Percentiles rank a stretch among this genome's conserved stretches.
These are phyloP conservation scores for Neopestalotiopsis sp. DNA, from an alignment of 2,329 filamentous ascomycete genomes.

Conservation along the genomic window DNA sequence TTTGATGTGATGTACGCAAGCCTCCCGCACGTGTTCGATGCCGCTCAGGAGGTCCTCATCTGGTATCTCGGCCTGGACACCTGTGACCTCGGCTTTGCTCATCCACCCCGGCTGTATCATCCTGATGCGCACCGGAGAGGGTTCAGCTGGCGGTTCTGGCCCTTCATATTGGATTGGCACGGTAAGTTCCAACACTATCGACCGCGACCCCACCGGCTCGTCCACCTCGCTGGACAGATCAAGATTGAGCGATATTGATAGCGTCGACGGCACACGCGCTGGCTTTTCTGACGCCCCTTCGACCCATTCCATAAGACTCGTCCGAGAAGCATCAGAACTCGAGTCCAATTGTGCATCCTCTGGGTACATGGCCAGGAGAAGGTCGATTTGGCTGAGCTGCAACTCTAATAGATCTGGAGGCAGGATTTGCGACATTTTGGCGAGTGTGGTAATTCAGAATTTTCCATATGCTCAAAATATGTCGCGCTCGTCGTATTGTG, in stretches of 20 bases:
- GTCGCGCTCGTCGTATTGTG: not conserved
- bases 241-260: constrained; percentile 32
- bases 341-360: constrained; percentile 40
- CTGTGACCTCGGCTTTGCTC: constrained; percentile 51
- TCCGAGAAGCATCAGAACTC: constrained; percentile 12
- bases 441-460: not conserved
- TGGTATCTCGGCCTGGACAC: constrained; percentile 46
- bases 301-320: not conserved
- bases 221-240: constrained; percentile 26
- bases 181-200: constrained; percentile 40
- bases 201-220: constrained; percentile 17
- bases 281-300: not conserved
- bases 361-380: constrained; percentile 59
- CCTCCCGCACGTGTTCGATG: constrained; percentile 50
- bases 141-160: constrained; percentile 32
- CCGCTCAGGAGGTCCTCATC: constrained; percentile 50
- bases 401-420: constrained; percentile 51
- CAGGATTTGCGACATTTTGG: constrained; percentile 28
- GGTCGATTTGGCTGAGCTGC: constrained; percentile 55
- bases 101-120: constrained; percentile 58
- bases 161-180: constrained; percentile 37
- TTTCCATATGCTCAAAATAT: not conserved
- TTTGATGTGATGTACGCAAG: constrained; percentile 38
- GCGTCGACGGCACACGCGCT: not conserved
- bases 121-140: constrained; percentile 47